Evolutionary conservation across 1,139 yeast species (phyloP), one percentile per base, ranked within the genome.

Genomic region (Geotrichum australiense): DNA sequence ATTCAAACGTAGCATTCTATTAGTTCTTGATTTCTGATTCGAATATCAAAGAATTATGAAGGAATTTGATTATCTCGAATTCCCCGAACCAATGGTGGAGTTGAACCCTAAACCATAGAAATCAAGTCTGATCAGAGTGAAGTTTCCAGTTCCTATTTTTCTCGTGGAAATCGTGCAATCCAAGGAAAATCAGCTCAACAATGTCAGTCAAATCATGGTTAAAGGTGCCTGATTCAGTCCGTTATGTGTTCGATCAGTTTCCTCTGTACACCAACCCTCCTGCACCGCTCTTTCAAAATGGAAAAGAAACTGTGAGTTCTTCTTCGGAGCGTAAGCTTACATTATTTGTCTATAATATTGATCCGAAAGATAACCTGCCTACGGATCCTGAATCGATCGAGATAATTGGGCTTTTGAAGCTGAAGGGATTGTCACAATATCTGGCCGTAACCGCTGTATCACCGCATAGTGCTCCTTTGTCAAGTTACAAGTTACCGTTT

Each of bases 241-340:
- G 66, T 47, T 50, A 53, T 30, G 51, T 75, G 3, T 76, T 76
- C 49, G 76, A 74, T 41, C 51, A 63, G 3, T 75, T 76, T 47
- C 82, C 82, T 0, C 45, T 74, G 25, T 48, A 47, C 18, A 59
- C 64, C 8, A 59, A 66, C 39, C 67, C 72, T 0, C 55, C 70
- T 1, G 59, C 46, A 4, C 36, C 39, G 2, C 31, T 43, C 3
- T 42, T n/a, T n/a, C 10, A n/a, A n/a, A 5, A 30, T 27, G 25
- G 11, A 8, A 28, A 19, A 3, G 35, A 22, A n/a, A 18, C 18
- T 5, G n/a, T n/a, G n/a, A n/a, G 6, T 19, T n/a, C 25, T 11
- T 11, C 12, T 14, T 20, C 20, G 5, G 16, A 5, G 12, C 35
- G 33, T 34, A 31, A 14, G 23, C 22, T 26, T 29, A 38, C 4